Conservation (phyloP, 345 rosid species). For the Hibiscus tridactylites region DNA sequence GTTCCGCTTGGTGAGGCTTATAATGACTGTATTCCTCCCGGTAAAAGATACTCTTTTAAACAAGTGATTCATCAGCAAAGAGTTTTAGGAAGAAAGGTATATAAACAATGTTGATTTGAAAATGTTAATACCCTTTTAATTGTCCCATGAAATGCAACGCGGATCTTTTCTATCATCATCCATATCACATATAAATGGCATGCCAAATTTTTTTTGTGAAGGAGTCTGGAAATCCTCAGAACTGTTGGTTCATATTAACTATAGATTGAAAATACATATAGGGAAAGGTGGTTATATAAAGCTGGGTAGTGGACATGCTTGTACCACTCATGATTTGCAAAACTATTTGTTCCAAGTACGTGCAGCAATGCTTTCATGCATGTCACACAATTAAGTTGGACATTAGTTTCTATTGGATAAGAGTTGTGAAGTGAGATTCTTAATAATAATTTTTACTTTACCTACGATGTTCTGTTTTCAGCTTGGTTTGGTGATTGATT, state of each 20-base stretch:
- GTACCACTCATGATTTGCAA: background rate
- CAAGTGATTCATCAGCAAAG: constrained; percentile 75
- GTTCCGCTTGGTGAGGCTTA: constrained; percentile 85
- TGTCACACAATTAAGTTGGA: background rate
- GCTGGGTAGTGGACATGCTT: background rate
- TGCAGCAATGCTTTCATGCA: background rate
- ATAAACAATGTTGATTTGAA: background rate
- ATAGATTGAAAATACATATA: background rate
- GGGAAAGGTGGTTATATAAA: background rate
- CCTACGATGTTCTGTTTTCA: constrained; percentile 21
- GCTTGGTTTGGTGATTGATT: constrained; percentile 98
- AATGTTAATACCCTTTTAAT: background rate
- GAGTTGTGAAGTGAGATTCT: background rate
- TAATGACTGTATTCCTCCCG: constrained; percentile 70
- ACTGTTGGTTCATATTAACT: background rate
- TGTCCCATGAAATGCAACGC: background rate
- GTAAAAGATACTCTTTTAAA: constrained; percentile 94
- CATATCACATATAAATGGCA: background rate
- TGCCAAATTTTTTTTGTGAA: background rate
- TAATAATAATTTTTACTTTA: constrained; percentile 1
- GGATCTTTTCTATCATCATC: background rate
- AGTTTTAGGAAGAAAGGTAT: constrained; percentile 76
- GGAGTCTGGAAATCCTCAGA: background rate
- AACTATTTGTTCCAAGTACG: background rate
- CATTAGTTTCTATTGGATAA: background rate